Evolutionary conservation across 169 alveolate genomes (phyloP).

Genomic region (Theileria sp.): DNA sequence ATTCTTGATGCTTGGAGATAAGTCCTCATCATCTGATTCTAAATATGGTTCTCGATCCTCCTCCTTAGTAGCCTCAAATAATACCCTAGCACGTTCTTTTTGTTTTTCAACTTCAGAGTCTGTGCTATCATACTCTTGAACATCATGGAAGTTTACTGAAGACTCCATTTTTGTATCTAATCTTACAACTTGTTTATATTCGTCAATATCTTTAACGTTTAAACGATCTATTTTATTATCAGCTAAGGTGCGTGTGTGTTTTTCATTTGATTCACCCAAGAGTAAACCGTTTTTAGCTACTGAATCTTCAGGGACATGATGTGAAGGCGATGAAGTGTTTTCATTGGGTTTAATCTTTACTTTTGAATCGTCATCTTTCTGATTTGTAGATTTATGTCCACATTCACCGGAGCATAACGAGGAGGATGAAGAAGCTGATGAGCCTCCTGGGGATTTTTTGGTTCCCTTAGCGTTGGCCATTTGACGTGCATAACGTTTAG

Average conservation of each 20-base stretch:
- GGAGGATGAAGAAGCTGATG: background rate
- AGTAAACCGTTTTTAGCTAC: background rate
- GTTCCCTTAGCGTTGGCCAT: background rate
- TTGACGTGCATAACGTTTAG: background rate
- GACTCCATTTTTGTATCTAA: slow-evolving; percentile 18
- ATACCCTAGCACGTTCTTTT: slow-evolving; percentile 4
- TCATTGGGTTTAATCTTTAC: background rate
- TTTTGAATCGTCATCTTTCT: background rate
- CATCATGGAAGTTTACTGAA: slow-evolving; percentile 24
- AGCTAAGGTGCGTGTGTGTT: background rate
- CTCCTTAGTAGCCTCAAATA: slow-evolving; percentile 12
- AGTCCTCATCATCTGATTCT: slow-evolving; percentile 11
- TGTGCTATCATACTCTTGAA: slow-evolving; percentile 16
- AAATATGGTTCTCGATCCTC: background rate
- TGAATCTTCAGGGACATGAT: slow-evolving; percentile 28
- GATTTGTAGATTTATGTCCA: background rate
- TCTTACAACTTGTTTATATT: slow-evolving; percentile 9
- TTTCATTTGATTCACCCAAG: background rate
- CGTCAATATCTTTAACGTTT: slow-evolving; percentile 13
- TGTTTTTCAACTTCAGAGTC: slow-evolving; percentile 31
- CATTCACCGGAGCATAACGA: background rate
- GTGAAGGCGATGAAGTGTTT: background rate
- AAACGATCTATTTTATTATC: background rate
- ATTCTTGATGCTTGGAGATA: slow-evolving; percentile 2
- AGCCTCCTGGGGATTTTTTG: background rate